phyloP scores from a whole-genome alignment of 2,329 filamentous ascomycete genomes.

The Stagonosporopsis rhizophila region DNA sequence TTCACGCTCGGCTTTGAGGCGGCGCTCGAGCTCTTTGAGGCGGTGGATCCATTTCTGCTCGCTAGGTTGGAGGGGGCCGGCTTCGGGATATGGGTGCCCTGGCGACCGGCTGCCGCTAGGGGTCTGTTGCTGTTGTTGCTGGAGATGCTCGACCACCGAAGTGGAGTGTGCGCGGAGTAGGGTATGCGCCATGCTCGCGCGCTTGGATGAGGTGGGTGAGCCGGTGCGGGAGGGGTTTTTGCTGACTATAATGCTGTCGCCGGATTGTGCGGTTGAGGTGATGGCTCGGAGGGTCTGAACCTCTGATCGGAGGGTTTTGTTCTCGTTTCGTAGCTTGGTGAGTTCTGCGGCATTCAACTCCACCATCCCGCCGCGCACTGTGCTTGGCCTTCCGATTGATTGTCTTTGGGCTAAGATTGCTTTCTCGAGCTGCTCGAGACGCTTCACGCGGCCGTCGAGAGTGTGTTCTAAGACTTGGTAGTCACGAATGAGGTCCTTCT shows the following conservation, averaged over 20 bases:
- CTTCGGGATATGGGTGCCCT: constrained; percentile 43
- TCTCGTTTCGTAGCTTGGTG: constrained; percentile 65
- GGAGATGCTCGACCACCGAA: constrained; percentile 57
- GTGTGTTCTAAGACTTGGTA: constrained; percentile 85
- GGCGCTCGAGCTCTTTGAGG: constrained; percentile 83
- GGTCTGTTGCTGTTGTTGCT: constrained; percentile 22
- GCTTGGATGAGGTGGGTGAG: constrained; percentile 46
- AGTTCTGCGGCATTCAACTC: constrained; percentile 60
- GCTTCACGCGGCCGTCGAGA: constrained; percentile 80
- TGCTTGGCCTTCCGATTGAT: constrained; percentile 48
- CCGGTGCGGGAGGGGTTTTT: constrained; percentile 38
- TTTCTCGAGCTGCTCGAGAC: constrained; percentile 85
- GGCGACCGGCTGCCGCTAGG: constrained; percentile 14
- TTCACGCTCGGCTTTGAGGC: constrained; percentile 89
- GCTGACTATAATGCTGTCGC: constrained; percentile 31
- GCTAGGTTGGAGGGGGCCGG: constrained; percentile 53
- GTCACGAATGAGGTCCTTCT: constrained; percentile 88
- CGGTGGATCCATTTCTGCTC: constrained; percentile 86
- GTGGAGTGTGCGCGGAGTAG: constrained; percentile 64
- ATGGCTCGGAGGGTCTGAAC: constrained; percentile 68
- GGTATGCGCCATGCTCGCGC: constrained; percentile 57
- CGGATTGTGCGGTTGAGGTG: constrained; percentile 36
- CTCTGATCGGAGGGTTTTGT: constrained; percentile 67
- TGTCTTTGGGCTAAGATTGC: constrained; percentile 62
- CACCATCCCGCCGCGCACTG: constrained; percentile 49